Percentiles rank a stretch among this genome's conserved stretches.
phyloP scores from a whole-genome alignment of 2,329 filamentous ascomycete species.

The Sphaerulina vaccinii region DNA sequence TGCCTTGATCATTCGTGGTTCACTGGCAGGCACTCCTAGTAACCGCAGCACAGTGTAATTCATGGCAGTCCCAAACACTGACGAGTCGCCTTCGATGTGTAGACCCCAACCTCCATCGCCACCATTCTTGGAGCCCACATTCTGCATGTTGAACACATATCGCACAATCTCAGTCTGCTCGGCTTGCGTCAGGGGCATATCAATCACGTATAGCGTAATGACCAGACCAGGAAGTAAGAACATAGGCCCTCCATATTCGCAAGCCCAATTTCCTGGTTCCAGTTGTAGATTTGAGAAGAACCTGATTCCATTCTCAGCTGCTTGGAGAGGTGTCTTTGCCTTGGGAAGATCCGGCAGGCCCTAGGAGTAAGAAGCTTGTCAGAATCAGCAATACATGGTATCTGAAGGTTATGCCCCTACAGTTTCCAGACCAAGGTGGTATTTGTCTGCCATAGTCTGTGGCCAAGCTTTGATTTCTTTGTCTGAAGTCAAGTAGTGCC shows the following conservation, averaged over 20 bases:
- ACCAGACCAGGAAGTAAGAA: conserved; percentile 86
- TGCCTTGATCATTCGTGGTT: conserved; percentile 81
- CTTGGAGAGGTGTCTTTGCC: conserved; percentile 70
- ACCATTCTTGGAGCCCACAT: conserved; percentile 52
- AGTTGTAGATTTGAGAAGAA: conserved; percentile 92
- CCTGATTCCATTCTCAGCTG: conserved; percentile 76
- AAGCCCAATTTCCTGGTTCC: conserved; percentile 88
- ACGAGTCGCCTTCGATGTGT: conserved; percentile 90
- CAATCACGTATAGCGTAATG: conserved; percentile 82
- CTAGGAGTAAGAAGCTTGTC: conserved; percentile 47
- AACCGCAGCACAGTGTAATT: conserved; percentile 83
- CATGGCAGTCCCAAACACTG: conserved; percentile 83
- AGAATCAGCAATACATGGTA: conserved; percentile 7
- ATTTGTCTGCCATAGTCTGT: conserved; percentile 85
- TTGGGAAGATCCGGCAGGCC: conserved; percentile 69
- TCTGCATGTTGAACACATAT: conserved; percentile 81
- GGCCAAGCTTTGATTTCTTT: conserved; percentile 75
- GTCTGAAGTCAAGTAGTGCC: conserved; percentile 81
- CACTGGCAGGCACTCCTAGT: conserved; percentile 78
- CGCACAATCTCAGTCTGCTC: conserved; percentile 87
- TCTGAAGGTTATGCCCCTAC: conserved; percentile 55
- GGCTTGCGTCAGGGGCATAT: conserved; percentile 77
- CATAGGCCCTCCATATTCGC: conserved; percentile 97
- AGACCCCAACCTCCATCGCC: conserved; percentile 96
- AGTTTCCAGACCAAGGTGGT: conserved; percentile 74